Evolutionary conservation across 257 asterid species (phyloP).

Genomic region (Ophiorrhiza pumila): DNA sequence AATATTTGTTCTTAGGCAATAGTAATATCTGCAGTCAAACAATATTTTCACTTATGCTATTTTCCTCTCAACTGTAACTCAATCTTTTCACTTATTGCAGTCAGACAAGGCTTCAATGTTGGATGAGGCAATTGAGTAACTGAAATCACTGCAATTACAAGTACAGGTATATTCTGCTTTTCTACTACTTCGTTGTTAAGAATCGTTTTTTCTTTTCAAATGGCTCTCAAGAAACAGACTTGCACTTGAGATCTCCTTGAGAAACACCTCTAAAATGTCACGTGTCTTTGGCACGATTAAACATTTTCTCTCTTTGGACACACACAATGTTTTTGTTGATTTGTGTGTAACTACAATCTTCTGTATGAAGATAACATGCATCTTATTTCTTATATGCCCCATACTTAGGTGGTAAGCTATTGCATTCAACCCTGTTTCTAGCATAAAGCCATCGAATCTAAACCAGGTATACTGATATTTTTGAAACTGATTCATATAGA

Average conservation of each 20-base stretch:
- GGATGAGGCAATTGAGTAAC: conserved; percentile 79
- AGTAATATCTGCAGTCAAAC: not conserved
- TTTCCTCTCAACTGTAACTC: too few relatives aligned
- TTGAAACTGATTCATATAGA: too few relatives aligned
- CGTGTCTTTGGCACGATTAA: not conserved
- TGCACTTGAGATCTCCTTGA: not conserved
- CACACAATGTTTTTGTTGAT: too few relatives aligned
- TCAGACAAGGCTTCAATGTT: conserved; percentile 81
- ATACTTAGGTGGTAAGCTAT: too few relatives aligned
- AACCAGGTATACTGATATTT: too few relatives aligned
- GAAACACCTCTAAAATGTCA: not conserved
- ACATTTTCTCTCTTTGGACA: not conserved
- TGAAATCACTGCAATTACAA: too few relatives aligned
- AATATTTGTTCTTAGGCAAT: not conserved
- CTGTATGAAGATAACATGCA: too few relatives aligned
- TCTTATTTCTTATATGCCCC: too few relatives aligned
- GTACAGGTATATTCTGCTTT: conserved; percentile 51
- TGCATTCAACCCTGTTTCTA: not conserved
- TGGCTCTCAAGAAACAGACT: not conserved
- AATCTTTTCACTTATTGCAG: conserved; percentile 34
- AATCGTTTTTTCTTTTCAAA: not conserved
- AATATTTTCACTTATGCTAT: conserved; percentile 2
- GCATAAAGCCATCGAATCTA: not conserved
- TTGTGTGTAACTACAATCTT: too few relatives aligned
- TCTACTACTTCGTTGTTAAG: not conserved